Evolutionary conservation across 2,329 filamentous ascomycete genomes (phyloP).

Genomic region (Pseudopyricularia javanii): DNA sequence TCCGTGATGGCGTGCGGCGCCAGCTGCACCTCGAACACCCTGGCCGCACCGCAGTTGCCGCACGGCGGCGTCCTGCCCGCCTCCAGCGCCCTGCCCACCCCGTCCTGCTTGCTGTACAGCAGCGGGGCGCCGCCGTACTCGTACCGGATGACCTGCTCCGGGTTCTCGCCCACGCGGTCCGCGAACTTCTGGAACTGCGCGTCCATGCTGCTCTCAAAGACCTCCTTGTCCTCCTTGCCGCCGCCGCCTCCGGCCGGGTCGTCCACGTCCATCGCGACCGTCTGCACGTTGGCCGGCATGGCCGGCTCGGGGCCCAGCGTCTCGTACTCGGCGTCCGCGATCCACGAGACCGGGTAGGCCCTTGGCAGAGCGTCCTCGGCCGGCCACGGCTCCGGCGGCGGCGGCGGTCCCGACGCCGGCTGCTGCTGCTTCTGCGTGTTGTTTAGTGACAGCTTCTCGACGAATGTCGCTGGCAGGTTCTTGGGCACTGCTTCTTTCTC

Average conservation of each 20-base stretch:
- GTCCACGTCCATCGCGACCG: conserved; percentile 34
- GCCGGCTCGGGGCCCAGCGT: conserved; percentile 54
- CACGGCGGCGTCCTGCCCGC: conserved; percentile 57
- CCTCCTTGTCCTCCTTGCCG: conserved; percentile 52
- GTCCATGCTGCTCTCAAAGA: conserved; percentile 66
- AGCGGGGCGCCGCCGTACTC: conserved; percentile 63
- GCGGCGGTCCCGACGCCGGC: conserved; percentile 23
- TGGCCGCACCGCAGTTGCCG: conserved; percentile 57
- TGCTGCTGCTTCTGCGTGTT: too few species aligned
- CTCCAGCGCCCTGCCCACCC: conserved; percentile 53
- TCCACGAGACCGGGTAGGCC: conserved; percentile 65
- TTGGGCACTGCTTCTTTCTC: conserved; percentile 18
- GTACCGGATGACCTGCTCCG: conserved; percentile 71
- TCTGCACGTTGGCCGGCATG: conserved; percentile 33
- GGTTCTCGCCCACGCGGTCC: conserved; percentile 65
- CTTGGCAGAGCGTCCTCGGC: conserved; percentile 42
- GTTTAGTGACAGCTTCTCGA: conserved; percentile 67
- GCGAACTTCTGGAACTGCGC: conserved; percentile 71
- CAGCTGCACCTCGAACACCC: conserved; percentile 86
- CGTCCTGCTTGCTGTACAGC: conserved; percentile 69
- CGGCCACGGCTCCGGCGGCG: conserved; percentile 64
- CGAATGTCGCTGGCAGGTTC: conserved; percentile 49
- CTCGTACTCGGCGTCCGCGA: conserved; percentile 85
- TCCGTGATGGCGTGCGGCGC: conserved; percentile 83
- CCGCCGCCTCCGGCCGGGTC: conserved; percentile 19